phyloP scores from a whole-genome alignment of 192 early-diverging fungal species.

The Coemansia sp. region DNA sequence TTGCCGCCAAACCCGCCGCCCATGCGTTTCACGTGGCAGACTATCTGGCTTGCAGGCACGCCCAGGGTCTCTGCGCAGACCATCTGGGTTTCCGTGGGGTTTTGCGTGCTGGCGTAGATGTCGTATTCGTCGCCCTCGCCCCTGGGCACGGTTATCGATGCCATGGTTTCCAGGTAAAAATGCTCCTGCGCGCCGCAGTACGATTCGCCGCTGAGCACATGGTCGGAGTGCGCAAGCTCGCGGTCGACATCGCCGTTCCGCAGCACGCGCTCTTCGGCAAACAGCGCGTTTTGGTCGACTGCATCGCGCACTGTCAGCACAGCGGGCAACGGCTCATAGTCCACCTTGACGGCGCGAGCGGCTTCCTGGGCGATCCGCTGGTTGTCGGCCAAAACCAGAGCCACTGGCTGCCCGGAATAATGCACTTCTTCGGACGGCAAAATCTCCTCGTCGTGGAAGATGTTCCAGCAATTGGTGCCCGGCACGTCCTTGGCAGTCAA shows the following conservation, averaged over 20 bases:
- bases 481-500: constrained; percentile 72
- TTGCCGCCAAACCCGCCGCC: constrained; percentile 91
- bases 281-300: constrained; percentile 66
- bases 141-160: constrained; percentile 66
- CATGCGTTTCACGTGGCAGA: constrained; percentile 78
- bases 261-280: constrained; percentile 57
- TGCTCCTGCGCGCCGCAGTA: constrained; percentile 74
- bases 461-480: constrained; percentile 59
- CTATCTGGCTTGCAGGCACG: constrained; percentile 67
- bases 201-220: constrained; percentile 60
- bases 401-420: constrained; percentile 75
- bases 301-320: constrained; percentile 82
- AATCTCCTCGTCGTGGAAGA: constrained; percentile 77
- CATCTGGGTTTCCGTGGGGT: constrained; percentile 74
- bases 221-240: constrained; percentile 54
- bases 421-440: constrained; percentile 71
- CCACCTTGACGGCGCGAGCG: constrained; percentile 67
- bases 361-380: constrained; percentile 70
- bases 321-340: constrained; percentile 71
- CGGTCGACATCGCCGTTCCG: constrained; percentile 67
- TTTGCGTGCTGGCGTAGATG: constrained; percentile 78
- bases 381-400: constrained; percentile 74
- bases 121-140: constrained; percentile 81
- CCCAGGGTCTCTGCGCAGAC: constrained; percentile 73
- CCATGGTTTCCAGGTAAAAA: constrained; percentile 86